Conservation (phyloP, 1,139 yeast genomes). For the Suhomyces maxii region DNA sequence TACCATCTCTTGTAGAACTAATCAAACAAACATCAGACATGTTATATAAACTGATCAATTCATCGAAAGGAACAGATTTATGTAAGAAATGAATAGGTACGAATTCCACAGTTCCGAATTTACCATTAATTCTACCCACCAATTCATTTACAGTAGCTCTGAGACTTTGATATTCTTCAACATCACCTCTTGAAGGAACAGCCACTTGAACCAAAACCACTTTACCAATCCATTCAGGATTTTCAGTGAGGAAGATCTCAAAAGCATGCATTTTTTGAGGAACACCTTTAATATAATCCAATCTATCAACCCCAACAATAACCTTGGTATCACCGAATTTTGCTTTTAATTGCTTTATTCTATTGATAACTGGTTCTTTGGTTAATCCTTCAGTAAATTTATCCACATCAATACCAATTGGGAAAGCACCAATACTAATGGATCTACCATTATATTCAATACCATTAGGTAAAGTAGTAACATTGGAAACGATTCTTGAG, state of each 20-base stretch:
- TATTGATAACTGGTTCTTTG: slow-evolving; percentile 57
- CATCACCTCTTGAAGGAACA: slow-evolving; percentile 97
- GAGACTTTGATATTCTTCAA: slow-evolving; percentile 93
- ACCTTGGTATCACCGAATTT: slow-evolving; percentile 74
- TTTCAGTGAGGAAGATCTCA: slow-evolving; percentile 85
- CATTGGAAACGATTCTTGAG: slow-evolving; percentile 72
- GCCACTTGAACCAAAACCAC: slow-evolving; percentile 96
- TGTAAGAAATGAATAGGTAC: slow-evolving; percentile 98
- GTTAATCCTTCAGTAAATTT: slow-evolving; percentile 81
- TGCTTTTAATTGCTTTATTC: slow-evolving; percentile 62
- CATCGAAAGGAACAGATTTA: slow-evolving; percentile 86
- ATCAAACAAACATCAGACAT: slow-evolving; percentile 90
- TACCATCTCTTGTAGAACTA: slow-evolving; percentile 94
- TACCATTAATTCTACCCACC: slow-evolving; percentile 95
- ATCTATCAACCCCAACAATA: slow-evolving; percentile 92
- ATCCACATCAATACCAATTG: slow-evolving; percentile 96
- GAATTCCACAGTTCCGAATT: slow-evolving; percentile 94
- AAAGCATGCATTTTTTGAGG: slow-evolving; percentile 96
- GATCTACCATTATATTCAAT: slow-evolving; percentile 75
- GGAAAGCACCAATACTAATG: slow-evolving; percentile 93
- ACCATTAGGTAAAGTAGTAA: slow-evolving; percentile 88
- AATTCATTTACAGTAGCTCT: slow-evolving; percentile 94
- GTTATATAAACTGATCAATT: slow-evolving; percentile 82
- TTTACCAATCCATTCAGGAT: slow-evolving; percentile 98
- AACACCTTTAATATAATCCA: slow-evolving; percentile 95